Evolutionary conservation across 345 rosid genomes (phyloP).

Genomic region (Lepidium didymum): DNA sequence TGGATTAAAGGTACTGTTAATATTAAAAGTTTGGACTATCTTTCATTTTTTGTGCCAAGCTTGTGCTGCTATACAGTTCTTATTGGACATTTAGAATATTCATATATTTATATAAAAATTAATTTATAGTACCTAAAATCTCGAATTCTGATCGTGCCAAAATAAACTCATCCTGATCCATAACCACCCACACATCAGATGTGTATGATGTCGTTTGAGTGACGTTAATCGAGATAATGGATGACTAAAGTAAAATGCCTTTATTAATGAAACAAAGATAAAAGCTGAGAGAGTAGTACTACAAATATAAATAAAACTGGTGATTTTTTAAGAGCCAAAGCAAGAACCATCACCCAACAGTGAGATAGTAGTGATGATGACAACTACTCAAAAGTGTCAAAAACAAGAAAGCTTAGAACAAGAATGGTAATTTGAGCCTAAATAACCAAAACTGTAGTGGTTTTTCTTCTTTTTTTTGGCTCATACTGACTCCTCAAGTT

Average conservation of each 20-base stretch:
- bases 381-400: slow-evolving; percentile 10
- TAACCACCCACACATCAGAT: slow-evolving; percentile 3
- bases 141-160: no score
- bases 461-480: not conserved
- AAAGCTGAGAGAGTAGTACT: not conserved
- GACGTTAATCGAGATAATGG: not conserved
- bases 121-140: no score
- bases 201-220: not conserved
- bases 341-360: not conserved
- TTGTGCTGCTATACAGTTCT: no score
- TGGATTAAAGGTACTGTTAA: no score
- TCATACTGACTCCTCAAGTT: slow-evolving; percentile 29
- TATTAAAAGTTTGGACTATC: no score
- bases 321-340: not conserved
- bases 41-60: no score
- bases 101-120: no score
- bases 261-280: not conserved
- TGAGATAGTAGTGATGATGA: slow-evolving; percentile 3
- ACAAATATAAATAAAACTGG: slow-evolving; percentile 16
- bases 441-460: slow-evolving; percentile 20
- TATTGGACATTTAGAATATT: no score
- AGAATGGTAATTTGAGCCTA: slow-evolving; percentile 17
- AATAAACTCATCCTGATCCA: no score
- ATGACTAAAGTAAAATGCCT: not conserved
- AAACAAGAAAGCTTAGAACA: not conserved